phyloP scores from a whole-genome alignment of 1,139 yeast genomes.

The Petasospora fabianii region DNA sequence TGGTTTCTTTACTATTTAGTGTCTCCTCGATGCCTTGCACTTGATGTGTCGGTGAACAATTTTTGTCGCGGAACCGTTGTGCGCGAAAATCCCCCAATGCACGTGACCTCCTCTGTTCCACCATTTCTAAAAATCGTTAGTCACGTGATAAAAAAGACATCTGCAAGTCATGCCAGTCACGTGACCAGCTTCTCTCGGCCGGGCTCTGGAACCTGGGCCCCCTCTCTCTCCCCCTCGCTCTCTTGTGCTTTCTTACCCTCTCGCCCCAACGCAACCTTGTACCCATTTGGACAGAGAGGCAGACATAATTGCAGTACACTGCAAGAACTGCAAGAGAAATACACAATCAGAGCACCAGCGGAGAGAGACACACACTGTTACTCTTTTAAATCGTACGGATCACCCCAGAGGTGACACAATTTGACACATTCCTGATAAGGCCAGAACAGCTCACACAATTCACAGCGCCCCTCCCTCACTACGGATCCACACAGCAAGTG shows the following conservation, averaged over 20 bases:
- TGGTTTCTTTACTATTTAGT: neutral
- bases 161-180: no score
- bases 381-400: neutral
- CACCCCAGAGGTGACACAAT: neutral
- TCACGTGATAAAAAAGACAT: slow-evolving; percentile 1
- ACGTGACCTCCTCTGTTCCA: neutral
- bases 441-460: no score
- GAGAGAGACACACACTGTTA: neutral
- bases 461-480: neutral
- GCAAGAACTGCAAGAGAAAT: no score
- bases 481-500: neutral
- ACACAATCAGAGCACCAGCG: no score
- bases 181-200: no score
- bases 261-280: no score
- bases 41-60: slow-evolving; percentile 5
- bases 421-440: slow-evolving; percentile 9
- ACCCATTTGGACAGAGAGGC: no score
- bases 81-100: neutral
- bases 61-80: slow-evolving; percentile 2
- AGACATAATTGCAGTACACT: no score
- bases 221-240: no score
- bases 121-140: neutral
- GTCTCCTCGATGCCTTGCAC: neutral
- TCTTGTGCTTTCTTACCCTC: no score
- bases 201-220: no score